These are phyloP conservation scores for Chaetomium sp. DNA, from an alignment of 2,329 filamentous ascomycete species.

Conservation along the genomic window DNA sequence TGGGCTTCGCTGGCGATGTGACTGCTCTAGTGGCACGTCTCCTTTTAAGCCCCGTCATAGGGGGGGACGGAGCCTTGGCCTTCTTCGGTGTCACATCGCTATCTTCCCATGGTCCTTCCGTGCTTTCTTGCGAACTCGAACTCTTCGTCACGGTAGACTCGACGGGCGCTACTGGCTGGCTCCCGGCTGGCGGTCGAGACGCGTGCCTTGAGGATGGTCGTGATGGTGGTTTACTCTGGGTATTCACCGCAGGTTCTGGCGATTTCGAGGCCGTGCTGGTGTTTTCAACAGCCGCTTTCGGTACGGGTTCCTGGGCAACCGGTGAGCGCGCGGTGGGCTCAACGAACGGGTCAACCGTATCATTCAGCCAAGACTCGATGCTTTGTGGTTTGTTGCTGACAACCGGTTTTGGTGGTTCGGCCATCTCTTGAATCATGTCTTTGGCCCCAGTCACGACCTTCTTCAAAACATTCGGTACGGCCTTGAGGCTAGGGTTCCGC, in stretches of 20 bases:
- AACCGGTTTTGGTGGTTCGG: slow-evolving; percentile 47
- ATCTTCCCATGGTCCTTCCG: slow-evolving; percentile 18
- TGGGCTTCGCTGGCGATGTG: slow-evolving; percentile 43
- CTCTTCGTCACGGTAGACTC: slow-evolving; percentile 5
- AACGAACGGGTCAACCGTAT: slow-evolving; percentile 56
- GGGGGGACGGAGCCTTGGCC: slow-evolving; percentile 30
- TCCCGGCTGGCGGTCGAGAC: slow-evolving; percentile 9
- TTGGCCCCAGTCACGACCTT: slow-evolving; percentile 58
- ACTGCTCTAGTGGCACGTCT: slow-evolving; percentile 48
- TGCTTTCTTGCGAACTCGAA: neutral
- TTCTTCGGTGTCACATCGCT: slow-evolving; percentile 25
- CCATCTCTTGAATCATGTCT: slow-evolving; percentile 57
- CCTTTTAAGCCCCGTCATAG: slow-evolving; percentile 42
- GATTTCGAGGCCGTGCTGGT: neutral
- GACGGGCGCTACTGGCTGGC: slow-evolving; percentile 16
- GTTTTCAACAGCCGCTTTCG: neutral
- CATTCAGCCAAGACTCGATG: slow-evolving; percentile 60
- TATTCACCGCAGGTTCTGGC: slow-evolving; percentile 22
- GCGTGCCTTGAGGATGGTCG: slow-evolving; percentile 22
- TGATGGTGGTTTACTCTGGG: slow-evolving; percentile 12
- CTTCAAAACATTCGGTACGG: slow-evolving; percentile 56
- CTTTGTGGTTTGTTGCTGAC: slow-evolving; percentile 52
- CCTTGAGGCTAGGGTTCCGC: slow-evolving; percentile 51
- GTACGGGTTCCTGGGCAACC: slow-evolving; percentile 33
- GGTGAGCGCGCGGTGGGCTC: slow-evolving; percentile 34